These are phyloP conservation scores for Alloteropsis semialata DNA, from an alignment of 176 grass and related monocot species.

Conservation along the genomic window DNA sequence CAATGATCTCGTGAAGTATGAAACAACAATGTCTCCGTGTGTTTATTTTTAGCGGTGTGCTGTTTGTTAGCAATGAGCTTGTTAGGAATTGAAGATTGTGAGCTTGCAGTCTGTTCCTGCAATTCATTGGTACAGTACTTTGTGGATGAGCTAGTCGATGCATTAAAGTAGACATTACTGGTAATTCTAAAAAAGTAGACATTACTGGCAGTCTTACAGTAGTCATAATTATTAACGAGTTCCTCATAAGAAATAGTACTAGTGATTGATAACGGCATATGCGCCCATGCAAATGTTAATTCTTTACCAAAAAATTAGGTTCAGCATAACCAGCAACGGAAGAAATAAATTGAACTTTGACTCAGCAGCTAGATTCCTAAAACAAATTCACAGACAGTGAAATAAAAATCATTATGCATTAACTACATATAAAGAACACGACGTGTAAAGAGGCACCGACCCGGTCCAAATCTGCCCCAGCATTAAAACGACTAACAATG, in stretches of 20 bases:
- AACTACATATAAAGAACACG: not conserved
- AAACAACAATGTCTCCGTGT: not conserved
- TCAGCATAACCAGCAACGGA: not conserved
- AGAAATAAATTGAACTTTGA: not conserved
- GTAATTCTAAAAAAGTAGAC: too few relatives aligned
- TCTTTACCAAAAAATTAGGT: too few relatives aligned
- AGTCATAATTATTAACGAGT: not conserved
- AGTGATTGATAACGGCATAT: not conserved
- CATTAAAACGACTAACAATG: not conserved
- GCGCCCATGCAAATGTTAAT: too few relatives aligned
- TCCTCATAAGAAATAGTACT: not conserved
- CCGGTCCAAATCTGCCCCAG: not conserved
- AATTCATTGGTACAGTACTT: not conserved
- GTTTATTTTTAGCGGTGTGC: too few relatives aligned
- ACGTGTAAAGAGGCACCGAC: too few relatives aligned
- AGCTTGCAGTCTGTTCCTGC: not conserved
- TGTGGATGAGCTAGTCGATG: not conserved
- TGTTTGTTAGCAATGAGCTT: too few relatives aligned
- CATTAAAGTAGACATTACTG: not conserved
- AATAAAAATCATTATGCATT: not conserved
- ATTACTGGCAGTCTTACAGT: not conserved
- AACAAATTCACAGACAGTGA: not conserved
- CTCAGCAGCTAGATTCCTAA: not conserved
- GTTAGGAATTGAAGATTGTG: too few relatives aligned
- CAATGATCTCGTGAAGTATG: not conserved